Percentiles rank a stretch among this genome's conserved stretches.
Evolutionary conservation across 1,284 basidiomycete species (phyloP).

Genomic region (Cronartium ribicola): DNA sequence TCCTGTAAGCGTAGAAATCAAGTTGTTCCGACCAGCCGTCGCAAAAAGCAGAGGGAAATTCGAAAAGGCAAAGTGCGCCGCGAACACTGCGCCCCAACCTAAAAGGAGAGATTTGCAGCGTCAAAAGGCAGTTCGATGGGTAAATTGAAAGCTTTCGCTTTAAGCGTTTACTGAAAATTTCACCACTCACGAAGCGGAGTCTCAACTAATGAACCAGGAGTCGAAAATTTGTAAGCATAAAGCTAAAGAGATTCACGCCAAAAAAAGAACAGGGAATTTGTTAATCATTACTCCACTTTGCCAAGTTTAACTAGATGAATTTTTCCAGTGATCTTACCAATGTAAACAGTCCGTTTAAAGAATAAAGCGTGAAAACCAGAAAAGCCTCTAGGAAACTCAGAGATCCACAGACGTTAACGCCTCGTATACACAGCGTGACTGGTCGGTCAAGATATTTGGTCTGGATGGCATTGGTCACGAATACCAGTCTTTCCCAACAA

Average conservation of each 20-base stretch:
- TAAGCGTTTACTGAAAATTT: not conserved
- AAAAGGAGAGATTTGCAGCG: not conserved
- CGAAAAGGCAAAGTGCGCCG: not conserved
- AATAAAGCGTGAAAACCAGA: not conserved
- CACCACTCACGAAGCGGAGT: not conserved
- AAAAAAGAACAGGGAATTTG: not conserved
- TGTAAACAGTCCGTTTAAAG: not conserved
- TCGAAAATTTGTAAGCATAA: not conserved
- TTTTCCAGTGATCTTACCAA: not conserved
- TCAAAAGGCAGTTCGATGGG: not conserved
- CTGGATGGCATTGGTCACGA: slow-evolving; percentile 12
- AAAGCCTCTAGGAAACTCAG: slow-evolving; percentile 13
- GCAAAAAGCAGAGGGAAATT: slow-evolving; percentile 12
- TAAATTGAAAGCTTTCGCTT: not conserved
- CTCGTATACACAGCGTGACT: not conserved
- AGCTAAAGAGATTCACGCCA: not conserved
- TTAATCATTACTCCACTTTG: not conserved
- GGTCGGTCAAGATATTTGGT: slow-evolving; percentile 25
- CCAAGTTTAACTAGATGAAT: no score
- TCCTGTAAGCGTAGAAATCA: slow-evolving; percentile 11
- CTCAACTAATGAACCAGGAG: not conserved
- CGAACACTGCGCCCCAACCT: not conserved
- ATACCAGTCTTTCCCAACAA: slow-evolving; percentile 20
- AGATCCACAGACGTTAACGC: not conserved
- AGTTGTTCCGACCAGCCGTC: slow-evolving; percentile 9